Percentiles rank a stretch among this genome's conserved stretches.
These are phyloP conservation scores for Teunomyces stri DNA, from an alignment of 805 yeast species.

Conservation along the genomic window DNA sequence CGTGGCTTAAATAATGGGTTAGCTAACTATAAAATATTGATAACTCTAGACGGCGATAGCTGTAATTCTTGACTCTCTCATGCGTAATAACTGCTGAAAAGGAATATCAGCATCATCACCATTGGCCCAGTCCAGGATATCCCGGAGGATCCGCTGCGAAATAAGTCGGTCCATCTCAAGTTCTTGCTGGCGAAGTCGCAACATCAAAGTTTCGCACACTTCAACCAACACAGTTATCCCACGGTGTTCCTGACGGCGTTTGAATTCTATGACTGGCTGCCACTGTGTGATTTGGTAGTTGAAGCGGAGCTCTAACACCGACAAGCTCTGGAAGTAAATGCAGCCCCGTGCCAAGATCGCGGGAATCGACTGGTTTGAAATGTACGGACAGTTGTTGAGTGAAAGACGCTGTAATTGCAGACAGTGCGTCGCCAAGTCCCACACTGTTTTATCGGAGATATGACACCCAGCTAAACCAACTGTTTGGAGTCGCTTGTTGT, in stretches of 20 bases:
- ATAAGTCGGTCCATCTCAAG: constrained; percentile 52
- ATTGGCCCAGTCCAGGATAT: constrained; percentile 64
- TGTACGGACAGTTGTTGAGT: constrained; percentile 63
- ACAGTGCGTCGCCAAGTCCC: constrained; percentile 67
- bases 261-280: constrained; percentile 66
- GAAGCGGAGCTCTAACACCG: constrained; percentile 76
- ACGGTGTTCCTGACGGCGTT: constrained; percentile 45
- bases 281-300: constrained; percentile 55
- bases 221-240: constrained; percentile 63
- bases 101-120: constrained; percentile 40
- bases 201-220: constrained; percentile 69
- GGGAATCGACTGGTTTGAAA: constrained; percentile 62
- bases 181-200: constrained; percentile 60
- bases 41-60: background rate
- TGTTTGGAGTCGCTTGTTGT: constrained; percentile 56
- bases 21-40: background rate
- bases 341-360: constrained; percentile 29
- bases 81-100: constrained; percentile 9
- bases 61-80: background rate
- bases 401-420: constrained; percentile 60
- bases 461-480: constrained; percentile 88
- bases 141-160: constrained; percentile 57
- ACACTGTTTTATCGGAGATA: constrained; percentile 70
- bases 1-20: background rate
- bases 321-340: constrained; percentile 46